Evolutionary conservation across 179 eudicot genomes (phyloP).

Genomic region (Corrigiola litoralis): DNA sequence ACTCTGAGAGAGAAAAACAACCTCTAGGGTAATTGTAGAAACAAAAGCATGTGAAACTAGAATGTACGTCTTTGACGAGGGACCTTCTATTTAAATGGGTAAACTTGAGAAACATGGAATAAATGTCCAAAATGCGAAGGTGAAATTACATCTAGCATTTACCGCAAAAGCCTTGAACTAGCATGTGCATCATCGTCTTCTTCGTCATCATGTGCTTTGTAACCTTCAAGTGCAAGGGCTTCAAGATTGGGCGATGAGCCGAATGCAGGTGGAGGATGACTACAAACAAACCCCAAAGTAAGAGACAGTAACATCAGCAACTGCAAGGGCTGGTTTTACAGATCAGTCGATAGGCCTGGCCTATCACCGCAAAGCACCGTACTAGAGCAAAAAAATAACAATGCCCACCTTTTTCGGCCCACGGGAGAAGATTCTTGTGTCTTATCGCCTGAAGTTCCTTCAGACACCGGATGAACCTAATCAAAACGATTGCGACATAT

Average conservation of each 20-base stretch:
- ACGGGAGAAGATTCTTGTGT: slow-evolving; percentile 27
- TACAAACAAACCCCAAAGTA: slow-evolving; percentile 26
- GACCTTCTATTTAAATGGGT: background rate
- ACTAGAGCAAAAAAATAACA: background rate
- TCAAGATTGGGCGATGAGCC: slow-evolving; percentile 93
- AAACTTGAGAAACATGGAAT: background rate
- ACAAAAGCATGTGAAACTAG: background rate
- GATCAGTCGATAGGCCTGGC: too few species aligned
- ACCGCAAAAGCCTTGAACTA: slow-evolving; percentile 45
- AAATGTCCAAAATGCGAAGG: background rate
- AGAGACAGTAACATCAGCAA: slow-evolving; percentile 10
- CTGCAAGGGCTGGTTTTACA: too few species aligned
- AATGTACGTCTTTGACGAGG: background rate
- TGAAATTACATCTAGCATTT: slow-evolving; percentile 19
- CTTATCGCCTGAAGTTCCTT: slow-evolving; percentile 36
- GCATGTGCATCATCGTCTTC: slow-evolving; percentile 45
- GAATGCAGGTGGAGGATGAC: slow-evolving; percentile 90
- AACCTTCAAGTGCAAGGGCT: slow-evolving; percentile 85
- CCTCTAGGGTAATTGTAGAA: too few species aligned
- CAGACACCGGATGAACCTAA: slow-evolving; percentile 51
- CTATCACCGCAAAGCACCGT: background rate
- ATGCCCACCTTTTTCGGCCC: slow-evolving; percentile 34
- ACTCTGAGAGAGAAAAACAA: background rate
- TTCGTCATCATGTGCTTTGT: slow-evolving; percentile 46
- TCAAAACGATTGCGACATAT: background rate